Conservation (phyloP, 345 rosid genomes). For the Citrus inodora region DNA sequence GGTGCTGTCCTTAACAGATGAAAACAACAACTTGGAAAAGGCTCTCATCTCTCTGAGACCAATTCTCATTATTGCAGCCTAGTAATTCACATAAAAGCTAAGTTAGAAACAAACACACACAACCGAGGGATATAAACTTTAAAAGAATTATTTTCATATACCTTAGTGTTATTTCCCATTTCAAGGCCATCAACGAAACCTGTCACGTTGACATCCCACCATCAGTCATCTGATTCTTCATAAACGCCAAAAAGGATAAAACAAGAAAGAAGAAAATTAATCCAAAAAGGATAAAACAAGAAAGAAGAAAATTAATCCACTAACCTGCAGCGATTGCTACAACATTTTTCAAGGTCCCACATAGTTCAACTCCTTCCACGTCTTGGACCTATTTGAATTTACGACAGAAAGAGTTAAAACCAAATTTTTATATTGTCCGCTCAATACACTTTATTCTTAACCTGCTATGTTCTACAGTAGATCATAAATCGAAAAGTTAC, state of each 20-base stretch:
- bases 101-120: not conserved
- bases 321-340: slow-evolving; percentile 93
- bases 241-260: not conserved
- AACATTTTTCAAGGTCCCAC: slow-evolving; percentile 94
- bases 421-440: not conserved
- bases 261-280: not conserved
- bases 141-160: slow-evolving; percentile 14
- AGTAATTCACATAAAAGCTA: slow-evolving; percentile 8
- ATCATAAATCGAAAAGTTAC: not conserved
- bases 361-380: slow-evolving; percentile 93
- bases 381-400: slow-evolving; percentile 60
- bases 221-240: not conserved
- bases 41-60: slow-evolving; percentile 94
- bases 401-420: not conserved
- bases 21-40: slow-evolving; percentile 75
- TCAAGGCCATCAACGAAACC: slow-evolving; percentile 94
- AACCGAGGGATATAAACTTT: not conserved
- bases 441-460: not conserved
- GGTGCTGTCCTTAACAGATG: slow-evolving; percentile 80
- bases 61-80: slow-evolving; percentile 99
- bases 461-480: not conserved
- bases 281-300: not conserved
- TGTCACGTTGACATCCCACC: slow-evolving; percentile 20
- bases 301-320: not conserved
- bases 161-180: slow-evolving; percentile 98